Base-by-base conservation (phyloP, 2,329 filamentous ascomycete genomes). In the Exserohilum rostratum region DNA sequence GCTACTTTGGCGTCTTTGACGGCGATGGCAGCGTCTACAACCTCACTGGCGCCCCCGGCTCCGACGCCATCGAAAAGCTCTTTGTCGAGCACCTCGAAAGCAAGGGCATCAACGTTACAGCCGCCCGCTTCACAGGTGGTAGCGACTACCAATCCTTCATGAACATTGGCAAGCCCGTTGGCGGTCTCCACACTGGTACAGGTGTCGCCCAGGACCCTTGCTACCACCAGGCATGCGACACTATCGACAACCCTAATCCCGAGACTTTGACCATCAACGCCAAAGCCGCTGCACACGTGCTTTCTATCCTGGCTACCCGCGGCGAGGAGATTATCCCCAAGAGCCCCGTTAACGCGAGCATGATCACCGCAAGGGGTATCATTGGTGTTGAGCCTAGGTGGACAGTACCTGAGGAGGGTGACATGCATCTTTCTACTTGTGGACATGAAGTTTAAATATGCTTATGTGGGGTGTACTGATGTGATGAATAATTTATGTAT, bases 101-200 rank as follows among this genome's bases (percentile, higher is more conserved):
- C 49, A 69, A 76, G 12, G 72, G 72, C 3, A 66, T 76, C 18
- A 72, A 71, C 6, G 74, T 71, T 12, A 75, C 70, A 1, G 63
- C 72, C 1, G 74, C 74, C n/a, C 63, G 65, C 12, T 78, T 77
- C 43, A 71, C 71, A 4, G 76, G 76, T 31, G 75, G 75, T 6
- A 72, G 67, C 37, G 76, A 78, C 55, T 78, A 78, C 57, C 70
- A 73, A 40, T 68, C 66, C 0, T 77, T 78, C 61, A 73, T 78
- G 64, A 69, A 71, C 50, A 72, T 72, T 25, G 76, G 74, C 6
- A 76, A 77, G 47, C 71, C 76, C 1, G 70, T 74, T 6, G 75
- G 75, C 25, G 75, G 76, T 10, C 66, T 76, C 15, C 74, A 76
- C 46, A 78, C 76, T 0, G 77, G 76, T 25, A 76, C 73, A 0